Evolutionary conservation across 2,329 filamentous ascomycete genomes (phyloP).

Genomic region (Bipolaris sorokiniana): DNA sequence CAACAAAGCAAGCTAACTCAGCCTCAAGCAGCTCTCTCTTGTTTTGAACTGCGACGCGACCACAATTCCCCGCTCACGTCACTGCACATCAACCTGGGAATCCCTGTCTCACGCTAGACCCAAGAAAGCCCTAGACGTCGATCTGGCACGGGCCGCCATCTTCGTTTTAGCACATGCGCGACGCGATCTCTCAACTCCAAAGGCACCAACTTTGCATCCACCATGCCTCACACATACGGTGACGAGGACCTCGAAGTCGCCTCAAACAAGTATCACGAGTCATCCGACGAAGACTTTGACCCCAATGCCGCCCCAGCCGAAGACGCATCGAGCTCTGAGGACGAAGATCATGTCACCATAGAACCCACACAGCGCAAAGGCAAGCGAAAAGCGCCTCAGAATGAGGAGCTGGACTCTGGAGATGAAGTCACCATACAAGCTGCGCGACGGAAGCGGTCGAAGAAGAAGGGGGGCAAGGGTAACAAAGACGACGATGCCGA

Average conservation of each 20-base stretch:
- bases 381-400: slow-evolving; percentile 43
- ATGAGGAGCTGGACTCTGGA: slow-evolving; percentile 60
- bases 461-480: slow-evolving; percentile 45
- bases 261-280: slow-evolving; percentile 63
- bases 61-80: slow-evolving; percentile 32
- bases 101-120: slow-evolving; percentile 24
- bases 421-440: slow-evolving; percentile 72
- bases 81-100: slow-evolving; percentile 20
- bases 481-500: slow-evolving; percentile 30
- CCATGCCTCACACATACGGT: slow-evolving; percentile 38
- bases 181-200: slow-evolving; percentile 7
- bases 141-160: slow-evolving; percentile 16
- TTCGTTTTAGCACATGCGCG: slow-evolving; percentile 11
- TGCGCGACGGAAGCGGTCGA: slow-evolving; percentile 59
- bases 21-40: slow-evolving; percentile 19
- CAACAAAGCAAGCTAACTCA: slow-evolving; percentile 3
- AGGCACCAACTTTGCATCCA: slow-evolving; percentile 7
- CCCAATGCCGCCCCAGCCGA: slow-evolving; percentile 64
- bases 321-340: slow-evolving; percentile 59
- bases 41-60: slow-evolving; percentile 37
- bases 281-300: slow-evolving; percentile 75
- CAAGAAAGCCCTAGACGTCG: slow-evolving; percentile 19
- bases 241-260: slow-evolving; percentile 38
- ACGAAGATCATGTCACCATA: slow-evolving; percentile 40
- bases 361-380: slow-evolving; percentile 30